These are phyloP conservation scores for Geotrichum candidum DNA, from an alignment of 1,139 yeast genomes.

Conservation along the genomic window DNA sequence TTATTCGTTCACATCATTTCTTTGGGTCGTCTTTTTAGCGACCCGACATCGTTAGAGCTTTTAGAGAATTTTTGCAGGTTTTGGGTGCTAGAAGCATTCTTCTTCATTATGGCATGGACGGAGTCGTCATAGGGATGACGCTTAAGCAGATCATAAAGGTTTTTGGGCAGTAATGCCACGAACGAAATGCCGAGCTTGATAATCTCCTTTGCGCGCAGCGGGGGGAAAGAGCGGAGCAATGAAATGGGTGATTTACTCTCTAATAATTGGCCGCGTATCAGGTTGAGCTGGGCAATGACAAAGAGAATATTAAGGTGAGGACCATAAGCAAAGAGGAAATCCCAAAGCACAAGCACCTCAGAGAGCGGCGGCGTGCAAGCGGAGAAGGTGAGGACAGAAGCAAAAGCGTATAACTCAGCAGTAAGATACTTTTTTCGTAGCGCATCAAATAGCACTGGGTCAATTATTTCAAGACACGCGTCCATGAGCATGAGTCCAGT, in stretches of 20 bases:
- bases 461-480: slow-evolving; percentile 61
- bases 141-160: slow-evolving; percentile 59
- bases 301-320: slow-evolving; percentile 81
- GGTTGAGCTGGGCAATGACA: slow-evolving; percentile 75
- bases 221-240: slow-evolving; percentile 65
- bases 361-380: slow-evolving; percentile 85
- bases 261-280: slow-evolving; percentile 58
- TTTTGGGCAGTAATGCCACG: slow-evolving; percentile 66
- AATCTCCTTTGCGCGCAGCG: slow-evolving; percentile 58
- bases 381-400: slow-evolving; percentile 77
- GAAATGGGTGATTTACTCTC: slow-evolving; percentile 65
- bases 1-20: background rate
- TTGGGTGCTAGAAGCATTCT: slow-evolving; percentile 10
- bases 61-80: background rate
- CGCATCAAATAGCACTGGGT: slow-evolving; percentile 59
- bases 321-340: slow-evolving; percentile 84
- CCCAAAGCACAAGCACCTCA: slow-evolving; percentile 80
- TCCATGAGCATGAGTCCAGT: slow-evolving; percentile 66
- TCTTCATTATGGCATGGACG: slow-evolving; percentile 19
- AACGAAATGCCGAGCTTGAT: slow-evolving; percentile 77
- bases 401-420: slow-evolving; percentile 85
- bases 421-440: slow-evolving; percentile 59
- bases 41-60: background rate
- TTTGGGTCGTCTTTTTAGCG: background rate
- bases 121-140: slow-evolving; percentile 60